Percentiles rank a stretch among this genome's conserved stretches.
Conservation (phyloP, 768 basidiomycete species). For the Exidia glandulosa region DNA sequence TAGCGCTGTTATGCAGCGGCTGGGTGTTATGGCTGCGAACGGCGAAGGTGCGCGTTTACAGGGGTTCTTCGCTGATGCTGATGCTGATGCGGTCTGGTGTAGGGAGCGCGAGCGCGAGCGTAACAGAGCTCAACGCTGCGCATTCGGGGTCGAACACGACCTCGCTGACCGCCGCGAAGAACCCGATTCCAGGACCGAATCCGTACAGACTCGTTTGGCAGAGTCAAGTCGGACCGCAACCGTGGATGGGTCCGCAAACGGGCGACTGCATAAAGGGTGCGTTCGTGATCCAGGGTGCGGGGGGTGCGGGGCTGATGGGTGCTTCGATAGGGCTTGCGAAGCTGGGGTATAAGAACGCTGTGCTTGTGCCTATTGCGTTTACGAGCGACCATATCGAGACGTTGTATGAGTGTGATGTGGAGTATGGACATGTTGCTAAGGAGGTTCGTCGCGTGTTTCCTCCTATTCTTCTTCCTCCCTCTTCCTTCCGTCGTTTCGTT, state of each 20-base stretch:
- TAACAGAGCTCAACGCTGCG: neutral
- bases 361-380: constrained; percentile 92
- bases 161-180: too few relatives aligned
- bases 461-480: neutral
- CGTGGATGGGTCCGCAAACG: constrained; percentile 99
- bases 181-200: constrained; percentile 27
- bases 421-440: constrained; percentile 82
- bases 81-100: too few relatives aligned
- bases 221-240: constrained; percentile 90
- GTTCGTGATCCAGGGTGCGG: too few relatives aligned
- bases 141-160: neutral
- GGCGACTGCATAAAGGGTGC: constrained; percentile 81
- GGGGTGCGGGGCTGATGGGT: too few relatives aligned
- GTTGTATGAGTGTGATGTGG: constrained; percentile 88
- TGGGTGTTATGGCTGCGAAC: constrained; percentile 27
- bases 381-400: constrained; percentile 99
- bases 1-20: constrained; percentile 81
- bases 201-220: constrained; percentile 97
- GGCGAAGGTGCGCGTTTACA: too few relatives aligned
- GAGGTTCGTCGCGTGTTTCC: too few relatives aligned
- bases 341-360: constrained; percentile 63
- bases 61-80: too few relatives aligned
- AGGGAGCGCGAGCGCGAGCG: too few relatives aligned
- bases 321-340: constrained; percentile 72
- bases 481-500: neutral